Evolutionary conservation across 83 land plant species (phyloP), one percentile per base, ranked within the genome.

Genomic region (Picea abies): DNA sequence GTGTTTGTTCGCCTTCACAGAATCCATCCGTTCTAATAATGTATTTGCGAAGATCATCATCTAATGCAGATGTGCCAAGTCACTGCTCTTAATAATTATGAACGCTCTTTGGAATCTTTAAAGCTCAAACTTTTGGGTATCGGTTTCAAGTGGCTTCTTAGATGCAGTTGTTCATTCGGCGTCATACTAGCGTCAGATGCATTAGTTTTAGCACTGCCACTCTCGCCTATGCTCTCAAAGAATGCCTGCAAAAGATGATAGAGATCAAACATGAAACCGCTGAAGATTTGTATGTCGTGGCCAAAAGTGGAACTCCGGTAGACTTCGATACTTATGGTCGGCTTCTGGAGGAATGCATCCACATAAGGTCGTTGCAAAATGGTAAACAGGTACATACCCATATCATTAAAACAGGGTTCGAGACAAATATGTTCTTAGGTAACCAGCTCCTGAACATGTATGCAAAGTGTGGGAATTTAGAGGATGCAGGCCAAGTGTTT

Each of bases 401-500:
- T 41, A 83, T 90, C 15, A 32, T 90, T 69, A 60, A 81, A 71
- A 81, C 22, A 47, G 87, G 87, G 22, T 78, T 87, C 4, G 81
- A 85, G 66, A 69, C 63, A 65, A 49, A 52, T 60, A 79, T 83
- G 49, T 79, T 84, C 41, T 64, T 85, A 35, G 81, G 84, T 23
- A 20, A 83, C 63, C 85, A 83, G 78, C 85, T 91, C 35, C 78
- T 91, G 5, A 26, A 84, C 3, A 73, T 91, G 71, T 90, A 90
- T 78, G 78, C 79, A 2, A 83, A 81, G 52, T 91, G 89, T 71
- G 72, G 32, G 17, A n/a, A 52, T 47, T 4, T 81, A 1, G 22
- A 56, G 49, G 79, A 63, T 5, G 93, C 93, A 1, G 78, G 87
- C 2, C 76, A 85, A 65, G 16, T 91, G 87, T 89, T 91, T 76